Evolutionary conservation across 495 filamentous ascomycete genomes (phyloP), one percentile per base, ranked within the genome.

Genomic region (Friedmanniomyces simplex): DNA sequence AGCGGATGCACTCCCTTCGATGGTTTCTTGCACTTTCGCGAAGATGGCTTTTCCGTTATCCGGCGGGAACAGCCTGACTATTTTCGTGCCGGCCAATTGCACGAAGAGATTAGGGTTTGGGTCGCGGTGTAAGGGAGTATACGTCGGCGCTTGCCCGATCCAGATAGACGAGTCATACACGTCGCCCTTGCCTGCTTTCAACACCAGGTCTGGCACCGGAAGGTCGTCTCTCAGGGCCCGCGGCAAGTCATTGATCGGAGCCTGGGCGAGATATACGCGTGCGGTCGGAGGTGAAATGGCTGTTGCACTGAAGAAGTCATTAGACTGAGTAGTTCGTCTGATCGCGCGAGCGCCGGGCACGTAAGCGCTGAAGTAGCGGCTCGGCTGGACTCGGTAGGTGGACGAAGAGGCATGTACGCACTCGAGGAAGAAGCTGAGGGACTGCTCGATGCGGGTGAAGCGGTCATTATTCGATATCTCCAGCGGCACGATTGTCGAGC

Each of bases 101-200:
- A 87, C 80, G 68, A 97, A 95, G 0, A 96, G 65, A 66, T 98
- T 98, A 8, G 88, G 89, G 63, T 98, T 98, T 0, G 93, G 93
- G 66, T 98, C 93, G 21, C 83, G 77, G 71, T 98, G 93, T 11
- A 94, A 76, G 7, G 93, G 89, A 0, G 93, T 97, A 64, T 85
- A 86, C 0, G 91, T 96, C 1, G 88, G 86, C 32, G 88, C 79
- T 4, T 85, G 71, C 11, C 93, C 93, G 5, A 97, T 77, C 93
- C 93, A 98, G 24, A 98, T 70, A 65, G 84, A 91, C 13, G 83
- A 82, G 62, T 81, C 80, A 65, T 98, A 97, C 12, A 96, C 71
- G 70, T 96, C 91, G 21, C 41, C 84, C 83, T 63, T 73, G 74
- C 11, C 88, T 82, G 11, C 80, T 73, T 32, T 73, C 57, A 22